A percentile compares a stretch with the other conserved stretches of the same genome.
These are phyloP conservation scores for Penicilliopsis zonata DNA, from an alignment of 495 filamentous ascomycete species.

Conservation along the genomic window DNA sequence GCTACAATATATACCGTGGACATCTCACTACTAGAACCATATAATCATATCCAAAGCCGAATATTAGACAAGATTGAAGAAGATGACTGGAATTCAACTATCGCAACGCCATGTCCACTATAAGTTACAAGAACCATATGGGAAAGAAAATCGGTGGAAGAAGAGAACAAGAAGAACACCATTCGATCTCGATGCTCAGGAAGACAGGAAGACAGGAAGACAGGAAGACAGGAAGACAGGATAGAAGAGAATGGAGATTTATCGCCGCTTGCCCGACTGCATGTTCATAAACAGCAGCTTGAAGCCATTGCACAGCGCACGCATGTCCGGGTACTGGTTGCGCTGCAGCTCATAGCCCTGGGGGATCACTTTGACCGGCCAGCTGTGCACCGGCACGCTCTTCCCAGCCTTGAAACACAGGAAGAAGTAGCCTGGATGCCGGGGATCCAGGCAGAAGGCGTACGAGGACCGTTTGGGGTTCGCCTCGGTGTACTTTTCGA, in stretches of 20 bases:
- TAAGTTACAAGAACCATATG: too few relatives aligned
- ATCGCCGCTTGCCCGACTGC: slow-evolving; percentile 30
- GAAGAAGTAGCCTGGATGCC: slow-evolving; percentile 87
- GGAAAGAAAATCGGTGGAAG: background rate
- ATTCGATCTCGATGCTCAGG: background rate
- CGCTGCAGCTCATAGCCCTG: slow-evolving; percentile 79
- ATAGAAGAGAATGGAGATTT: slow-evolving; percentile 3
- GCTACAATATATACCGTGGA: too few relatives aligned
- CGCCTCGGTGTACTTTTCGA: slow-evolving; percentile 87
- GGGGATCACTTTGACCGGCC: slow-evolving; percentile 85
- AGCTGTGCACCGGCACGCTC: slow-evolving; percentile 55
- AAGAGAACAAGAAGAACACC: background rate
- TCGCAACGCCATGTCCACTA: too few relatives aligned
- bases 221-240: background rate
- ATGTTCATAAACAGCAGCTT: slow-evolving; percentile 51
- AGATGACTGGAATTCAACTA: too few relatives aligned
- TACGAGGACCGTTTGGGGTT: slow-evolving; percentile 91
- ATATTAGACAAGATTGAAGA: too few relatives aligned
- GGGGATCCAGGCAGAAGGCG: slow-evolving; percentile 84
- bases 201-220: background rate
- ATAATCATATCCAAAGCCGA: too few relatives aligned
- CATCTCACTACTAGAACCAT: too few relatives aligned
- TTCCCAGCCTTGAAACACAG: slow-evolving; percentile 91
- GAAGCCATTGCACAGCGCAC: slow-evolving; percentile 83
- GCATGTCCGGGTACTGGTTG: slow-evolving; percentile 84